Evolutionary conservation across 148 eudicot genomes (phyloP).

Genomic region (Rhododendron vialii): DNA sequence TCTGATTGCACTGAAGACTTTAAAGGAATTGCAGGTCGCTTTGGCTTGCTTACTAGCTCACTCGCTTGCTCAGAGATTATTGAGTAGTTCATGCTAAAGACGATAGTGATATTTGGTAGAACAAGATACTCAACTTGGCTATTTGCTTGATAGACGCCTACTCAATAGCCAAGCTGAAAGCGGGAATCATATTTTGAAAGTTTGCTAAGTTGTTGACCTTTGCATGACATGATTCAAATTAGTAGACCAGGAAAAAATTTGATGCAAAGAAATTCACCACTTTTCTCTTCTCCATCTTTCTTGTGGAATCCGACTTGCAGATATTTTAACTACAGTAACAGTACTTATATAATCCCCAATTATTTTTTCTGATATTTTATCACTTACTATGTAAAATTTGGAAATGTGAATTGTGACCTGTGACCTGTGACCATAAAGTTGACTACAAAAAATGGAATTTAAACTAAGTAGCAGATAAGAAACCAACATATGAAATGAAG

Average conservation of each 20-base stretch:
- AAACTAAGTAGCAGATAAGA: not conserved
- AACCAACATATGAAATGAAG: not conserved
- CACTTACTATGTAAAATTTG: not conserved
- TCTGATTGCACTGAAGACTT: not conserved
- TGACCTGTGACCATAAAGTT: not conserved
- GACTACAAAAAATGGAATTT: not conserved
- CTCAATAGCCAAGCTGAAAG: not conserved
- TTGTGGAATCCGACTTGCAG: not conserved
- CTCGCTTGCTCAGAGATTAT: not conserved
- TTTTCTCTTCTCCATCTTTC: slow-evolving; percentile 1
- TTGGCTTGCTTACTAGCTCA: not conserved
- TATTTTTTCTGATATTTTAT: not conserved
- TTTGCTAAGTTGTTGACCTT: not conserved
- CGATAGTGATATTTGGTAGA: not conserved
- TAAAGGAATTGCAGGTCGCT: not conserved
- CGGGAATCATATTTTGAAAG: not conserved
- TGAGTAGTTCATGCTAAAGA: not conserved
- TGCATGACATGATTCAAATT: not conserved
- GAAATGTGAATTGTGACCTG: not conserved
- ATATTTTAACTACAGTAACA: not conserved
- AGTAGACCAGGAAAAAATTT: not conserved
- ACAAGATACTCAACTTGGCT: not conserved
- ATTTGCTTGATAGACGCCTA: not conserved
- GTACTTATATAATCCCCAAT: not conserved
- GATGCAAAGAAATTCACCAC: not conserved